Conservation (phyloP, 129 eudicot genomes). For the Flaveria bidentis region DNA sequence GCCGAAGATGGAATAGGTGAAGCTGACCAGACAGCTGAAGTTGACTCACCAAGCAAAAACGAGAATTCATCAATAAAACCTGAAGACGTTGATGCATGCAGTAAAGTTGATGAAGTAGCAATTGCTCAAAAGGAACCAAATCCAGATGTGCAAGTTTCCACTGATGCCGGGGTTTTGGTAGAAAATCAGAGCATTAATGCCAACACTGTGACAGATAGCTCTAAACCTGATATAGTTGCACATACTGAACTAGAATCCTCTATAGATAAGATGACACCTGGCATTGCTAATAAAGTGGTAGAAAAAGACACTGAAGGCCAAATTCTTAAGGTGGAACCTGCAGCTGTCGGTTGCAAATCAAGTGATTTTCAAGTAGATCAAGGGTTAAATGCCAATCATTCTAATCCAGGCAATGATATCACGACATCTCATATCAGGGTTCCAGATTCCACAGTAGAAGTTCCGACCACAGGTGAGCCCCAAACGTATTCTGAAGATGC, state of each 20-base stretch:
- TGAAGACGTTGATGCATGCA: conserved; percentile 11
- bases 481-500: conserved; percentile 26
- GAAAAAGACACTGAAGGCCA: not conserved
- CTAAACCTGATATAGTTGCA: conserved; percentile 16
- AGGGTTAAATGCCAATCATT: conserved; percentile 12
- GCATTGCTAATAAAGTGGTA: conserved; percentile 6
- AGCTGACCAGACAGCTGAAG: conserved; percentile 22
- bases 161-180: conserved; percentile 14
- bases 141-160: not conserved
- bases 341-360: not conserved
- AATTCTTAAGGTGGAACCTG: conserved; percentile 8
- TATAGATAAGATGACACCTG: conserved; percentile 4
- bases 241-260: conserved; percentile 6
- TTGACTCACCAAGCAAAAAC: conserved; percentile 22
- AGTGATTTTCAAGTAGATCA: conserved; percentile 1
- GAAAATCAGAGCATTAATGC: conserved; percentile 11
- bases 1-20: conserved; percentile 19
- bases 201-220: conserved; percentile 8
- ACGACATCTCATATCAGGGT: not conserved
- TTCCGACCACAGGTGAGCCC: too few species aligned
- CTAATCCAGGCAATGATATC: conserved; percentile 1
- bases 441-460: conserved; percentile 15
- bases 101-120: conserved; percentile 16
- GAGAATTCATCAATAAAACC: conserved; percentile 15
- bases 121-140: not conserved